phyloP scores from a whole-genome alignment of 2,329 filamentous ascomycete genomes.

The Fusarium algeriense region DNA sequence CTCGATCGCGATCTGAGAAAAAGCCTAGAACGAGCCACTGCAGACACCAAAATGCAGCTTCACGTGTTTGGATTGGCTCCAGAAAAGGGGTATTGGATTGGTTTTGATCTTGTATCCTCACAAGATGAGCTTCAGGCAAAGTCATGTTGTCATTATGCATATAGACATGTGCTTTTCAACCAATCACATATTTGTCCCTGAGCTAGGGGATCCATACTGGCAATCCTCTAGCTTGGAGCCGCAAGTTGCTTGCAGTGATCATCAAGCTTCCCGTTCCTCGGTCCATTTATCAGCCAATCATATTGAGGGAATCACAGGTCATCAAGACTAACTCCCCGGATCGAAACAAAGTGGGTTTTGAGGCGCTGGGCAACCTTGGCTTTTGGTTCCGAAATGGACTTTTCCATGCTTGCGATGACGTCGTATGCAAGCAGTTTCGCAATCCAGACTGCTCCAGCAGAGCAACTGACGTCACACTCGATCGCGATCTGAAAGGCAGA shows the following conservation, averaged over 20 bases:
- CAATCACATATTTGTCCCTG: conserved; percentile 33
- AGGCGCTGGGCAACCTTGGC: conserved; percentile 24
- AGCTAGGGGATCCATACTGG: conserved; percentile 4
- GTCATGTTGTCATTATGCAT: conserved; percentile 45
- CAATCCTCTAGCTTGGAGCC: conserved; percentile 20
- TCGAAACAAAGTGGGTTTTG: conserved; percentile 21
- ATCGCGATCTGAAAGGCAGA: conserved; percentile 19
- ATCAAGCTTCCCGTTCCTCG: conserved; percentile 35
- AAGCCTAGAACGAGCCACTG: conserved; percentile 26
- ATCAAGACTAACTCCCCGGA: conserved; percentile 15
- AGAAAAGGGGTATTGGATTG: conserved; percentile 14
- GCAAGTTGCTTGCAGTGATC: conserved; percentile 37
- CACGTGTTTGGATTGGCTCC: conserved; percentile 32
- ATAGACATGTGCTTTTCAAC: background rate
- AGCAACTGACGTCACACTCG: conserved; percentile 32
- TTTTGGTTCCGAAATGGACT: conserved; percentile 21
- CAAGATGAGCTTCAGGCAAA: conserved; percentile 20
- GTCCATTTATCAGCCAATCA: conserved; percentile 26
- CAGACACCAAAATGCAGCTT: conserved; percentile 26
- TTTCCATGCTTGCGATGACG: conserved; percentile 33
- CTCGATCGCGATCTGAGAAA: conserved; percentile 36
- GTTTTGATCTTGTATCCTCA: conserved; percentile 14
- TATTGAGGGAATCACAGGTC: background rate
- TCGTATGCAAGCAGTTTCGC: conserved; percentile 7
- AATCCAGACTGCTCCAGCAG: conserved; percentile 5